A percentile compares a stretch with the other conserved stretches of the same genome.
Evolutionary conservation across 768 basidiomycete genomes (phyloP).

Genomic region (Pisolithus tinctorius): DNA sequence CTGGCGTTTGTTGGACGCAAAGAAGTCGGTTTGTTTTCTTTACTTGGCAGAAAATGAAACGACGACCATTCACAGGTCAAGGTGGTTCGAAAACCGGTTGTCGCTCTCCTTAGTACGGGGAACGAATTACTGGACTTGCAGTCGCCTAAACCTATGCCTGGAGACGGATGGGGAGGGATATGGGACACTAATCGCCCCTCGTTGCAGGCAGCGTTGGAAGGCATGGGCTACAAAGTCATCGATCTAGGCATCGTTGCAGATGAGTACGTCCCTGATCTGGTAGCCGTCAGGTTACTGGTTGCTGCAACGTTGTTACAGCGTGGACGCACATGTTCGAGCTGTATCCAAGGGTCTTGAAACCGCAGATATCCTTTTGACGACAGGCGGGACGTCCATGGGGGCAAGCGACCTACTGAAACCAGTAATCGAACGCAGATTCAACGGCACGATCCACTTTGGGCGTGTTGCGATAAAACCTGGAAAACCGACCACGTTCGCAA

Average conservation of each 20-base stretch:
- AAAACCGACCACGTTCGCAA: constrained; percentile 89
- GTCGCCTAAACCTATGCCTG: constrained; percentile 25
- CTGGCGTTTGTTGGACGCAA: constrained; percentile 71
- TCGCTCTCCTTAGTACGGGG: constrained; percentile 81
- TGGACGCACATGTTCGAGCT: constrained; percentile 50
- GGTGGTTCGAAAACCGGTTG: constrained; percentile 64
- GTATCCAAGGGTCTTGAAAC: constrained; percentile 49
- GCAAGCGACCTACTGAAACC: constrained; percentile 83
- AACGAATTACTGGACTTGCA: constrained; percentile 73
- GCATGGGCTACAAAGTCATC: constrained; percentile 68
- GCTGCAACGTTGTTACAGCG: constrained; percentile 27
- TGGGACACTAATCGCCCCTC: constrained; percentile 87
- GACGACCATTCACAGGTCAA: constrained; percentile 41
- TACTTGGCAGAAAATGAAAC: not conserved
- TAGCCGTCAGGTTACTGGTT: not conserved
- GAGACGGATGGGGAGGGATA: constrained; percentile 58
- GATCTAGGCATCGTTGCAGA: constrained; percentile 81
- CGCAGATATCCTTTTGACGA: constrained; percentile 76
- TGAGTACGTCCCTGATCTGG: constrained; percentile 36
- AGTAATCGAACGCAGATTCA: constrained; percentile 72
- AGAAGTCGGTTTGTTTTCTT: constrained; percentile 39
- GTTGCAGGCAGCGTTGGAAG: constrained; percentile 58
- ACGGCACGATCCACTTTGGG: constrained; percentile 79
- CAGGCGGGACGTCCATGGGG: constrained; percentile 91
- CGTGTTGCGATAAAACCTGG: constrained; percentile 79